Evolutionary conservation across 1,284 basidiomycete species (phyloP), one percentile per base, ranked within the genome.

Genomic region (Mycocalia duriaeana): DNA sequence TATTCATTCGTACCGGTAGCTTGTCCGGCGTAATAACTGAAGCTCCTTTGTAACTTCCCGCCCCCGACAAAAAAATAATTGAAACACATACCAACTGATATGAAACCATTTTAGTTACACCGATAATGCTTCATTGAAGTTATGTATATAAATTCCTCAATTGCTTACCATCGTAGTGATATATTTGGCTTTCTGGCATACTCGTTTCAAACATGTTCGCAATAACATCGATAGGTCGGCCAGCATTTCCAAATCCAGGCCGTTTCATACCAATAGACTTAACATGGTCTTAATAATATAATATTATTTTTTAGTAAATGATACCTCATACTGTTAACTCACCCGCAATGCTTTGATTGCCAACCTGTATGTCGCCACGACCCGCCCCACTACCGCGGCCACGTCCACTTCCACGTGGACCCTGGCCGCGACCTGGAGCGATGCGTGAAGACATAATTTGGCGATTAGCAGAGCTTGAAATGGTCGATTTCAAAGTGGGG

Each of bases 161-260:
- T 34, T 11, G 19, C 37, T 13, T 52, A 84, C 85, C 81, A 59
- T 89, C 86, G 56, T 89, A 89, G 53, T 89, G 85, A 49, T 82
- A 72, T 23, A 89, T 87, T 16, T 77, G 74, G 0, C 58, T 64
- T 24, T 82, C 72, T 0, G 85, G 80, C 8, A 86, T 77, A 0
- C 71, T 68, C 2, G 79, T 75, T 24, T 57, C 57, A 52, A 85
- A 89, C 46, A 82, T 82, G 57, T 89, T 89, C 20, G 85, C 79
- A 24, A 57, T 66, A n/a, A 89, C 77, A 8, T 64, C 63, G 5
- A 81, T 60, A 4, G 61, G 51, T 34, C 64, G 70, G 5, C 87
- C 87, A 6, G 70, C 68, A 2, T 67, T 72, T 19, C 85, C 87
- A 55, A 76, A 82, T 25, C 71, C 74, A 35, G 81, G 74, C 24